Percentiles rank a stretch among this genome's conserved stretches.
These are phyloP conservation scores for Solanum pinnatisectum DNA, from an alignment of 257 asterid species.

Conservation along the genomic window DNA sequence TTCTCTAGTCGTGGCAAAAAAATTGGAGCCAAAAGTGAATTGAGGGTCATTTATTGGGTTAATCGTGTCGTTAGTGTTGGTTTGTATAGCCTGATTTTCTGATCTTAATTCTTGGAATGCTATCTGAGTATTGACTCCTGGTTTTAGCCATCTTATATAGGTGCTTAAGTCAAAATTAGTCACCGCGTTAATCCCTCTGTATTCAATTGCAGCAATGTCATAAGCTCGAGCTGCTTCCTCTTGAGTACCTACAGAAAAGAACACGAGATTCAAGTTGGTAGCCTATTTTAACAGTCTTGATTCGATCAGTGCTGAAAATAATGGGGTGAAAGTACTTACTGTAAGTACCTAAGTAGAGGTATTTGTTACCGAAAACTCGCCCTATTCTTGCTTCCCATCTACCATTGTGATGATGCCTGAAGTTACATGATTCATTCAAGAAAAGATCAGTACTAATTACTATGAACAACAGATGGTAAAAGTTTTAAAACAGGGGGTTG, in stretches of 20 bases:
- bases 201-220: constrained; percentile 72
- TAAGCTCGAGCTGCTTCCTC: constrained; percentile 76
- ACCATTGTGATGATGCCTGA: constrained; percentile 68
- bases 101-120: constrained; percentile 5
- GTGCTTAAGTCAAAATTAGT: constrained; percentile 60
- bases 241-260: constrained; percentile 45
- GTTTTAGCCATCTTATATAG: constrained; percentile 48
- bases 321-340: constrained; percentile 19
- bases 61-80: constrained; percentile 3
- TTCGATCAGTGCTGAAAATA: neutral
- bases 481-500: neutral
- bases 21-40: constrained; percentile 11
- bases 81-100: constrained; percentile 3
- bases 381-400: constrained; percentile 88
- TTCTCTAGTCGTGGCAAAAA: constrained; percentile 15
- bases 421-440: neutral
- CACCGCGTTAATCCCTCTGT: constrained; percentile 59
- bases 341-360: constrained; percentile 64
- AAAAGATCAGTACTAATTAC: neutral
- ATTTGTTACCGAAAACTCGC: constrained; percentile 59
- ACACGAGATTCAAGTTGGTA: neutral
- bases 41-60: constrained; percentile 13
- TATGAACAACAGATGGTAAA: neutral
- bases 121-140: constrained; percentile 18
- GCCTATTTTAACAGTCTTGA: neutral